Evolutionary conservation across 2,329 filamentous ascomycete genomes (phyloP).

Genomic region (Sporothrix pseudoabietina): DNA sequence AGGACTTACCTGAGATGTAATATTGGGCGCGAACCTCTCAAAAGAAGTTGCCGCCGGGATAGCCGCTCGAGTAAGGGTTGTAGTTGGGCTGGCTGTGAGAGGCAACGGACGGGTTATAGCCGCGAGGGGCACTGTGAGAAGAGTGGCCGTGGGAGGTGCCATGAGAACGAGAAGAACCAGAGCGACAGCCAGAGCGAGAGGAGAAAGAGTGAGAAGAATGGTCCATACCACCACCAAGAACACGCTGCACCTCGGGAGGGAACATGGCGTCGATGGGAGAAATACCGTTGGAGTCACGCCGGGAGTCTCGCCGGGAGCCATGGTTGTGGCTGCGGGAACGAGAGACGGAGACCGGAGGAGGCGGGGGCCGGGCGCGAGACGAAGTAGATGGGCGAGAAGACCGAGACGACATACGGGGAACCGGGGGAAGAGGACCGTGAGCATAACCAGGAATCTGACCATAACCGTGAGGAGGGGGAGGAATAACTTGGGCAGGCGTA

Average conservation of each 20-base stretch:
- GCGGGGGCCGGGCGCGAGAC: neutral
- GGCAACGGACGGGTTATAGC: neutral
- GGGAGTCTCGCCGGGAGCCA: neutral
- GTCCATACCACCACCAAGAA: neutral
- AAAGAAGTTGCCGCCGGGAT: neutral
- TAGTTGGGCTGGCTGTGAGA: neutral
- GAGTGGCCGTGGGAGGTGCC: neutral
- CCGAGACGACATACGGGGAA: neutral
- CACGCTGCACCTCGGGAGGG: neutral
- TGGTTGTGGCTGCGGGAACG: neutral
- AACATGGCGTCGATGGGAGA: neutral
- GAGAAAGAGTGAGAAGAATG: neutral
- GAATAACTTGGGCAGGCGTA: neutral
- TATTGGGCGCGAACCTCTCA: neutral
- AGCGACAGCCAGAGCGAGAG: neutral
- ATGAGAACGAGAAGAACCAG: neutral
- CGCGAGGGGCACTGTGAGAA: neutral
- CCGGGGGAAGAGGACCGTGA: neutral
- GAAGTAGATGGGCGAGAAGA: neutral
- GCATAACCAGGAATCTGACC: neutral
- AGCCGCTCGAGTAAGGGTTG: neutral
- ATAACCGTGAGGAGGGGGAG: neutral
- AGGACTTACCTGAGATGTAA: conserved; percentile 2
- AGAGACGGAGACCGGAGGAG: neutral
- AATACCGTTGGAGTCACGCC: neutral